Evolutionary conservation across 1,284 basidiomycete species (phyloP), one percentile per base, ranked within the genome.

Genomic region (Boletus sp.): DNA sequence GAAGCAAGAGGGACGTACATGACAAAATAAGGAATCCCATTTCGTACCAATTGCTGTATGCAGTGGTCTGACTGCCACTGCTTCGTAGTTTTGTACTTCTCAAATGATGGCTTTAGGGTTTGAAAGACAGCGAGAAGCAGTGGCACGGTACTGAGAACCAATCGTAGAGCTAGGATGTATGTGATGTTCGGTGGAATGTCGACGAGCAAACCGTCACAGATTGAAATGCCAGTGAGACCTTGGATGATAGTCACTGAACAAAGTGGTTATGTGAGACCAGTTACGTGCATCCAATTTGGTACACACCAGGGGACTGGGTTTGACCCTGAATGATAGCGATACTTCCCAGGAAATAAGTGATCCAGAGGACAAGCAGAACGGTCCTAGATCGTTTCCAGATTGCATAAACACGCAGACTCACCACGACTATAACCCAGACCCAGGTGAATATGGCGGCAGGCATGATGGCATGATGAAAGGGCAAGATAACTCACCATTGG

Each of bases 321-420:
- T 38, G 35, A 13, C 21, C 7, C 17, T 52, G 27, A 38, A 47
- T 8, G 3, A 52, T 11, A 6, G 23, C n/a, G n/a, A 59, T 23
- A 1, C 13, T 10, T 37, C 33, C 43, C 25, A 23, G 10, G 17
- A 28, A 16, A 17, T 47, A 60, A 21, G 59, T 17, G 13, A 23
- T 21, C 14, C 51, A 13, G 23, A 60, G 59, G 23, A 38, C 3
- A 16, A 2, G 40, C 6, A 67, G 51, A 4, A 67, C 52, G 3
- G 5, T 31, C 9, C 27, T 67, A 6, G 65, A 65, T 46, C 33
- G 57, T 46, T 33, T 51, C 65, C 65, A 67, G 52, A 67, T 67
- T 8, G 62, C 51, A 30, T 69, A 65, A 7, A 67, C 51, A 0
- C 62, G 59, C 35, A 69, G n/a, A 28, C 66, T 50, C 63, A 69